Evolutionary conservation across 2,329 filamentous ascomycete species (phyloP).

Genomic region (Monosporascus sp.): DNA sequence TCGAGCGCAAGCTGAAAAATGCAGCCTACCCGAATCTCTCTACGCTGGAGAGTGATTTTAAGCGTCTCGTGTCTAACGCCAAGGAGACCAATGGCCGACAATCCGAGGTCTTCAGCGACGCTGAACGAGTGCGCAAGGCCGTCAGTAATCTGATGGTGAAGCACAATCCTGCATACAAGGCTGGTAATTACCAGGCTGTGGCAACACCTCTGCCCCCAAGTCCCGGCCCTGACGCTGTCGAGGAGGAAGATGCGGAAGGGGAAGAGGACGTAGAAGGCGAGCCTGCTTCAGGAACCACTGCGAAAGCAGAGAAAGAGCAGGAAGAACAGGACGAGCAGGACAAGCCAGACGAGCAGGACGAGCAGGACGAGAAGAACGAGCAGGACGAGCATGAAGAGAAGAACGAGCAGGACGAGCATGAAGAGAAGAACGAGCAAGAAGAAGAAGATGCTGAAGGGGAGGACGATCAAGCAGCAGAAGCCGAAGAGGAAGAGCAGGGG

Average conservation of each 20-base stretch:
- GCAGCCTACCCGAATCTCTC: slow-evolving; percentile 66
- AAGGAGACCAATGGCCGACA: slow-evolving; percentile 76
- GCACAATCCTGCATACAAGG: slow-evolving; percentile 76
- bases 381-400: slow-evolving; percentile 26
- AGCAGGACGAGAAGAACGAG: slow-evolving; percentile 26
- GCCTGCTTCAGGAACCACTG: slow-evolving; percentile 3
- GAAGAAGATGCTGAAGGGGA: slow-evolving; percentile 24
- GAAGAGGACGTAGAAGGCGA: slow-evolving; percentile 14
- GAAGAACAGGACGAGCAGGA: slow-evolving; percentile 22
- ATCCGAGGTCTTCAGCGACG: slow-evolving; percentile 72
- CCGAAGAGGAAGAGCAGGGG: slow-evolving; percentile 18
- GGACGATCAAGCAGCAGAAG: slow-evolving; percentile 10
- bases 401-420: slow-evolving; percentile 15
- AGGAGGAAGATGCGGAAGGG: slow-evolving; percentile 16
- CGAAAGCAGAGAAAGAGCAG: slow-evolving; percentile 18
- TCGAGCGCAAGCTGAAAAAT: slow-evolving; percentile 68
- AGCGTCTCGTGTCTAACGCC: slow-evolving; percentile 81
- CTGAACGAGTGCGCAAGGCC: slow-evolving; percentile 79
- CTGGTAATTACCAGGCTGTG: slow-evolving; percentile 60
- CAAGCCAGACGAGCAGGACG: slow-evolving; percentile 25
- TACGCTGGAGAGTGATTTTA: slow-evolving; percentile 76
- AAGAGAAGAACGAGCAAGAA: slow-evolving; percentile 1
- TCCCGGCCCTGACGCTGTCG: slow-evolving; percentile 35
- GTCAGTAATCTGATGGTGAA: slow-evolving; percentile 84
- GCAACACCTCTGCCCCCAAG: slow-evolving; percentile 63